These are phyloP conservation scores for Salix purpurea DNA, from an alignment of 345 rosid genomes.

Conservation along the genomic window DNA sequence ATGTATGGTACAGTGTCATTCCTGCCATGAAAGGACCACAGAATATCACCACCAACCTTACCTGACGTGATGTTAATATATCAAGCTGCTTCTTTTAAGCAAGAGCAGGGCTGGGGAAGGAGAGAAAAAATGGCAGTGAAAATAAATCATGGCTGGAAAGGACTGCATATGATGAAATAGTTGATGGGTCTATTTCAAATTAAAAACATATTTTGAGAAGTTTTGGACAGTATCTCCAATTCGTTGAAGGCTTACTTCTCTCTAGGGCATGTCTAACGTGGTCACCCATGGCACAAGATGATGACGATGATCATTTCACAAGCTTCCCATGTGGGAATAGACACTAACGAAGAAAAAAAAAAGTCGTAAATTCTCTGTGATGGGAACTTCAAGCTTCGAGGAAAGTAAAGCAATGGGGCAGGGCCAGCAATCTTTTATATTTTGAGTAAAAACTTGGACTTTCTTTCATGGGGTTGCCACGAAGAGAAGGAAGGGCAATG, in stretches of 20 bases:
- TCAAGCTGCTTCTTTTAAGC: conserved; percentile 15
- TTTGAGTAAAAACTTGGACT: conserved; percentile 38
- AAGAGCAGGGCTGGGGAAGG: conserved; percentile 4
- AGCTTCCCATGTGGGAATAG: conserved; percentile 23
- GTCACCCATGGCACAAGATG: neutral
- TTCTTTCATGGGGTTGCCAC: conserved; percentile 48
- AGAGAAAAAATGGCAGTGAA: neutral
- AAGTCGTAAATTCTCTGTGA: conserved; percentile 18
- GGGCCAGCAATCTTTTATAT: conserved; percentile 16
- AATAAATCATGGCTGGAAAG: neutral
- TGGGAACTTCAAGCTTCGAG: conserved; percentile 6
- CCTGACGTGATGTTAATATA: conserved; percentile 12
- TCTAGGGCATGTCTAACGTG: conserved; percentile 10
- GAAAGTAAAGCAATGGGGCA: neutral
- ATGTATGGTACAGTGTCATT: conserved; percentile 33
- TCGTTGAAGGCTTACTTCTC: conserved; percentile 42
- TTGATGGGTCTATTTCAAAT: conserved; percentile 34
- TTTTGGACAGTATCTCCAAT: conserved; percentile 31
- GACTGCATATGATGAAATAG: conserved; percentile 11
- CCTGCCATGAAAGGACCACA: conserved; percentile 28
- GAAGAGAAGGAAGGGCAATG: conserved; percentile 46
- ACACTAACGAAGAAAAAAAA: conserved; percentile 26
- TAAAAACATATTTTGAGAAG: conserved; percentile 16
- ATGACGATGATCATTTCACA: conserved; percentile 9
- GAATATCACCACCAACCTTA: conserved; percentile 11